These are phyloP conservation scores for Neurospora sp. DNA, from an alignment of 495 filamentous ascomycete species.

Conservation along the genomic window DNA sequence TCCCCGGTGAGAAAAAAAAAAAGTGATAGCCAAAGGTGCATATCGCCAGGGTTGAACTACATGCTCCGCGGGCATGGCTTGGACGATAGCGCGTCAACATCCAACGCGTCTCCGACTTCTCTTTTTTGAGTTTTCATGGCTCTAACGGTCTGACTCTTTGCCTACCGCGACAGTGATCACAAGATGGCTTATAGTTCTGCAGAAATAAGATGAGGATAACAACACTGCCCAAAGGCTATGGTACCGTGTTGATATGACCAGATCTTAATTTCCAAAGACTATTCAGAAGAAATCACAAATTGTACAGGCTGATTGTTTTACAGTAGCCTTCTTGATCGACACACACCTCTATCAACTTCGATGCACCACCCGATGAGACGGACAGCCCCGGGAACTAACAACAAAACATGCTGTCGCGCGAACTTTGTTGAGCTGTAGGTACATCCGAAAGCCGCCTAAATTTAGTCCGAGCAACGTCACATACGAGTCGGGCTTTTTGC, in stretches of 20 bases:
- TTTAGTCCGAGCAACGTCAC: conserved; percentile 25
- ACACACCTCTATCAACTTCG: background rate
- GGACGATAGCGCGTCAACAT: background rate
- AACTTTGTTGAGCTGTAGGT: conserved; percentile 12
- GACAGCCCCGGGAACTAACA: background rate
- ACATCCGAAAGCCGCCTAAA: conserved; percentile 9
- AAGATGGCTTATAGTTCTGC: conserved; percentile 2
- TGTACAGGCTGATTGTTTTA: background rate
- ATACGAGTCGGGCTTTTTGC: conserved; percentile 4
- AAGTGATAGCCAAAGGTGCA: background rate
- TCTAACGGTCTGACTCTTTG: background rate
- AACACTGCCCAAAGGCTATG: background rate
- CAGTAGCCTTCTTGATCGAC: conserved; percentile 11
- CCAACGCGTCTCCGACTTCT: background rate
- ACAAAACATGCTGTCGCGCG: conserved; percentile 1
- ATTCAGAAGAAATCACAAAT: background rate
- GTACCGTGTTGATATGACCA: background rate
- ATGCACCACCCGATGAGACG: background rate
- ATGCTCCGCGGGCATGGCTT: background rate
- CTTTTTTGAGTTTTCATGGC: background rate
- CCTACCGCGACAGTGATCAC: background rate
- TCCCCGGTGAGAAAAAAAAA: background rate
- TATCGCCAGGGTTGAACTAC: background rate
- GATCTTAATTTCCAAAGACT: background rate
- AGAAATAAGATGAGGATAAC: background rate